A percentile compares a stretch with the other conserved stretches of the same genome.
Evolutionary conservation across 495 filamentous ascomycete genomes (phyloP).

Genomic region (Ramalina intermedia): DNA sequence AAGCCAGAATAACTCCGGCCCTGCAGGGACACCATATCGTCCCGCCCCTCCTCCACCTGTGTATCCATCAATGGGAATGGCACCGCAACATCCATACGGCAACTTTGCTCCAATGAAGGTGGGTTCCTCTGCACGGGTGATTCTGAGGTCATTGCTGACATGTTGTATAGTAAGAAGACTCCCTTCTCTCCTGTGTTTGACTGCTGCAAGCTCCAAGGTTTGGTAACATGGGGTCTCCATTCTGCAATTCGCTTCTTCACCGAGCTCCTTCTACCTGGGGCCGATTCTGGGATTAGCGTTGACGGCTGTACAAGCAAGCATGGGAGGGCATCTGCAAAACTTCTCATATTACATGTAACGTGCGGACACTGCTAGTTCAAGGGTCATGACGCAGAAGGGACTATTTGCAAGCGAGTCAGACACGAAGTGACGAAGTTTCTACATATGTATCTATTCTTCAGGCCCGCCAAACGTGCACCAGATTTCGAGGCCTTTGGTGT

Average conservation of each 20-base stretch:
- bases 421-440: constrained; percentile 11
- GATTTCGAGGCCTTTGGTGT: background rate
- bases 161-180: constrained; percentile 12
- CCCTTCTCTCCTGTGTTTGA: constrained; percentile 12
- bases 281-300: constrained; percentile 26
- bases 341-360: constrained; percentile 10
- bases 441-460: constrained; percentile 11
- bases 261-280: constrained; percentile 14
- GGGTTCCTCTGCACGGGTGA: constrained; percentile 19
- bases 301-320: constrained; percentile 6
- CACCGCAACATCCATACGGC: constrained; percentile 57
- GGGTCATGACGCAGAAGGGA: constrained; percentile 1
- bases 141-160: background rate
- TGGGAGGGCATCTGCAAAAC: constrained; percentile 13
- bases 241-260: constrained; percentile 16
- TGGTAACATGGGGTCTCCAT: constrained; percentile 8
- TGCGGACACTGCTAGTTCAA: constrained; percentile 4
- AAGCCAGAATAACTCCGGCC: constrained; percentile 97
- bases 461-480: constrained; percentile 8
- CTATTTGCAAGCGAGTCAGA: background rate
- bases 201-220: constrained; percentile 2
- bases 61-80: constrained; percentile 76
- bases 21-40: constrained; percentile 91
- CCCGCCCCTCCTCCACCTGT: constrained; percentile 83
- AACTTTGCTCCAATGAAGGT: constrained; percentile 68